Conservation (phyloP, 345 rosid species). For the Stellera chamaejasme region DNA sequence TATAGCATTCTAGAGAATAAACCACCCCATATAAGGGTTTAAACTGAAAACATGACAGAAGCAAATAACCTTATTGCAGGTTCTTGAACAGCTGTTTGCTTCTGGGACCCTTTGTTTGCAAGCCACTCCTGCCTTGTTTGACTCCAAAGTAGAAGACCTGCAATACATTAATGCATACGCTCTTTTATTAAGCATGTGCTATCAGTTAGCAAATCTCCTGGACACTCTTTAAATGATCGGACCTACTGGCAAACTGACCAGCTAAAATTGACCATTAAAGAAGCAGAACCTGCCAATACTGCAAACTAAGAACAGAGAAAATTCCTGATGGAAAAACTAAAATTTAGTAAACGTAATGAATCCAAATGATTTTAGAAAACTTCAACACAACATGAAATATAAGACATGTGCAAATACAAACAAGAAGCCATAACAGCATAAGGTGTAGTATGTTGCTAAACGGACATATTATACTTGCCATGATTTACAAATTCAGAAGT, state of each 20-base stretch:
- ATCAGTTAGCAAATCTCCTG: too few relatives aligned
- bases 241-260: too few relatives aligned
- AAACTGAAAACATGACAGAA: constrained; percentile 7
- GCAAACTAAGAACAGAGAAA: not conserved
- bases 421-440: not conserved
- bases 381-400: not conserved
- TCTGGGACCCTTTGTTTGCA: constrained; percentile 32
- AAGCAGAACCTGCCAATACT: too few relatives aligned
- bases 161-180: constrained; percentile 3
- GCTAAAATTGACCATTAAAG: too few relatives aligned
- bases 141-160: constrained; percentile 73
- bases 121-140: constrained; percentile 69
- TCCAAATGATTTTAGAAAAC: not conserved
- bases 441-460: not conserved
- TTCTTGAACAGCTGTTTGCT: constrained; percentile 32
- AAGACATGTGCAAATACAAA: not conserved
- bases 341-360: not conserved
- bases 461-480: constrained; percentile 32
- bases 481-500: constrained; percentile 60
- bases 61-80: constrained; percentile 59
- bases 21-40: not conserved
- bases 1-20: not conserved
- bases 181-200: too few relatives aligned
- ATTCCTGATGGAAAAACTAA: not conserved
- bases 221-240: too few relatives aligned